Conservation (phyloP, 2,329 filamentous ascomycete species). For the Colletotrichum limetticola region DNA sequence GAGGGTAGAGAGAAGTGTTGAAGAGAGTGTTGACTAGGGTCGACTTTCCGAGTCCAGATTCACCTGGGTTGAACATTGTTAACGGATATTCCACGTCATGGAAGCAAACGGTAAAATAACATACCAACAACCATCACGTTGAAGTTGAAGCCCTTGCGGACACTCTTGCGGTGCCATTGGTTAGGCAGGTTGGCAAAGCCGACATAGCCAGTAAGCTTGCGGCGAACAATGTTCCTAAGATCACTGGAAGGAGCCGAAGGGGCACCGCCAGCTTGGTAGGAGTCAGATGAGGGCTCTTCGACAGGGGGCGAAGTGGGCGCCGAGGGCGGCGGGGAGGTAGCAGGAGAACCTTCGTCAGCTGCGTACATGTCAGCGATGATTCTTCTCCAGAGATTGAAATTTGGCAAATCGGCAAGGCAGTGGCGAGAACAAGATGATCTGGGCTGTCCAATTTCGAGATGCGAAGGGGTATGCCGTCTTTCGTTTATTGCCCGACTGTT, state of each 20-base stretch:
- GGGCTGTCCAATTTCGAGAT: background rate
- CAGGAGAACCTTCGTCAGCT: slow-evolving; percentile 57
- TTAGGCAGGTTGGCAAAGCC: slow-evolving; percentile 99
- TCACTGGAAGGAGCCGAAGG: slow-evolving; percentile 66
- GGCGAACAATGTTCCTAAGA: slow-evolving; percentile 94
- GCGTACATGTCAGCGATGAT: slow-evolving; percentile 47
- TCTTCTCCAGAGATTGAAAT: slow-evolving; percentile 35
- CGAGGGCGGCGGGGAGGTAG: slow-evolving; percentile 51
- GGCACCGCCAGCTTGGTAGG: slow-evolving; percentile 40
- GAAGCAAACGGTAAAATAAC: slow-evolving; percentile 50
- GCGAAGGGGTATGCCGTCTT: background rate
- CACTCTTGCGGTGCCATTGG: slow-evolving; percentile 99
- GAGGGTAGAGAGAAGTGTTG: slow-evolving; percentile 98
- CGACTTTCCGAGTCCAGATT: slow-evolving; percentile 99
- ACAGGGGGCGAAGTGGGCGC: slow-evolving; percentile 53
- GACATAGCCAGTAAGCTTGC: slow-evolving; percentile 98
- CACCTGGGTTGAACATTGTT: slow-evolving; percentile 68
- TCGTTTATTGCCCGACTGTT: background rate
- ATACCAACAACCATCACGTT: slow-evolving; percentile 99
- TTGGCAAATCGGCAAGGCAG: slow-evolving; percentile 6
- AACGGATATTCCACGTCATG: slow-evolving; percentile 1
- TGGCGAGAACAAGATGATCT: slow-evolving; percentile 25
- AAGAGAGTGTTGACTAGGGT: slow-evolving; percentile 99
- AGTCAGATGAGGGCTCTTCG: slow-evolving; percentile 51
- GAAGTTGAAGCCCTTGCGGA: slow-evolving; percentile 99